Evolutionary conservation across 495 filamentous ascomycete species (phyloP), one percentile per base, ranked within the genome.

Genomic region (Aspergillus biplanus): DNA sequence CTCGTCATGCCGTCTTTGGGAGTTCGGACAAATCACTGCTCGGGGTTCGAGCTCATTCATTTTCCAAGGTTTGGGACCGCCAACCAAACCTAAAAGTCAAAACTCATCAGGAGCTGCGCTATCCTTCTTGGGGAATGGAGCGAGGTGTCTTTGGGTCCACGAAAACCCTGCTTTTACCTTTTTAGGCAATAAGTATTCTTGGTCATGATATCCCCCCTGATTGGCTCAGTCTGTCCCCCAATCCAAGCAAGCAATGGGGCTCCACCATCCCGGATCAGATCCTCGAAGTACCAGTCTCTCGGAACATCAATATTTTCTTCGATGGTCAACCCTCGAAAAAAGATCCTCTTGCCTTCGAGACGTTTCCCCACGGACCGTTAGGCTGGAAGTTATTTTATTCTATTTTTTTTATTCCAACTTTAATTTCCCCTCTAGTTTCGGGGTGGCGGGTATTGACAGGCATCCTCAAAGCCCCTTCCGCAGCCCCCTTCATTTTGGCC

Each of bases 1-100:
- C 65, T 61, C 65, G 61, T 61, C 65, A 64, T 67, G 52, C 65
- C 65, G 13, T 64, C 53, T 67, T 64, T 47, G 58, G 58, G 2
- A 27, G 21, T 27, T 27, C 21, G 21, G 61, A 64, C 52, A 64
- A 63, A 64, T 39, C 31, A 47, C 50, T 53, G 48, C 48, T 32
- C 34, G 58, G 53, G 27, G 58, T 37, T 58, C 65, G 56, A 63
- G 52, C 33, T 44, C 37, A 44, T 46, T 37, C 46, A 27, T 42
- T 58, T 64, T 61, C 50, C 59, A 61, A 54, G 52, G 27, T 54
- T 54, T 54, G 37, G 39, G 52, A 56, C 60, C 44, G 60, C 42
- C 52, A 52, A 35, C 46, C 58, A 65, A 66, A 66, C 59, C 59
- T 62, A 62, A 62, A 66, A 61, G 16, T 49, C 62, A 46, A 65